Evolutionary conservation across 2,329 filamentous ascomycete genomes (phyloP), one percentile per base, ranked within the genome.

Genomic region (Colletotrichum sp.): DNA sequence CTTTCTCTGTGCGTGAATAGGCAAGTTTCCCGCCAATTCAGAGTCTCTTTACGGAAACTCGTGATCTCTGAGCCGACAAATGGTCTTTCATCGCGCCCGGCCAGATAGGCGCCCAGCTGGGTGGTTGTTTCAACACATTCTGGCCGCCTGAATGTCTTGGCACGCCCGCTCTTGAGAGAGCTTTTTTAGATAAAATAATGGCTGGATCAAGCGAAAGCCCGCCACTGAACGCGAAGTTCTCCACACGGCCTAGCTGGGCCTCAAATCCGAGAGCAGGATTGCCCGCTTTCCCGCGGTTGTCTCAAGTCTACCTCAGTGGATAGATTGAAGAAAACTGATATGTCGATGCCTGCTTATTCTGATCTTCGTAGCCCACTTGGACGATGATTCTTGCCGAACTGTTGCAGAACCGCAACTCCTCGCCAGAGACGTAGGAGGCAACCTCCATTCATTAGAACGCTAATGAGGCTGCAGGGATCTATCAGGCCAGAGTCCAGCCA

Each of bases 21-120:
- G n/a, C 5, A 21, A 48, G 6, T 48, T 21, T 13, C 3, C 10
- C 10, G n/a, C n/a, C 2, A 48, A 3, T 8, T 21, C 0, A n/a
- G 43, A 21, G 43, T 48, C 43, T 48, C 43, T 4, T 48, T 48
- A 48, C 0, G 43, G 43, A 48, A 48, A 48, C 43, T 48, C 43
- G 43, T 48, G 43, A 13, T 48, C 12, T 10, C n/a, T 48, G 10
- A 3, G 10, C 10, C n/a, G 43, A 13, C 5, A 8, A n/a, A 4
- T 12, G 10, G n/a, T 0, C n/a, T 48, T 18, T 48, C 10, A 21
- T 48, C 10, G 43, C 43, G 43, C n/a, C n/a, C 43, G 10, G 43
- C 43, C 6, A 10, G n/a, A 48, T 13, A 13, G 10, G n/a, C 6
- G n/a, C 10, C n/a, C n/a, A 48, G 6, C 43, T 48, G n/a, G n/a